A percentile compares a stretch with the other conserved stretches of the same genome.
These are phyloP conservation scores for Cyberlindnera subsufficiens DNA, from an alignment of 805 yeast genomes.

Conservation along the genomic window DNA sequence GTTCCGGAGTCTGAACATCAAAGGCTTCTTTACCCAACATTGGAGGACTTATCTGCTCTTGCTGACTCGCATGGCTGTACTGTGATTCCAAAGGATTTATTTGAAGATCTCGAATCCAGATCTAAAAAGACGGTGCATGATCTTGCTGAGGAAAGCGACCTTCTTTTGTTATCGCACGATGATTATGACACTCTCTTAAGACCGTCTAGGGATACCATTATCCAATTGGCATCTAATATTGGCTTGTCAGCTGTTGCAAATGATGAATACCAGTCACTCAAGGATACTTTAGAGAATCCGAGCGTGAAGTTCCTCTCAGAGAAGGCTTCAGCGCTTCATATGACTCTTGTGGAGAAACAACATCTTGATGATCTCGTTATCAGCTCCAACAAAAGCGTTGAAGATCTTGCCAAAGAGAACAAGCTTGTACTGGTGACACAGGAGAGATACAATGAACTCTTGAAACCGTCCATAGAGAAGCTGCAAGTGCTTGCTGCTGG, in stretches of 20 bases:
- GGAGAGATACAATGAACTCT: conserved; percentile 8
- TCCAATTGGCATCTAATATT: conserved; percentile 4
- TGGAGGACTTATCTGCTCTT: conserved; percentile 2
- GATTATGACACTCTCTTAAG: conserved; percentile 11
- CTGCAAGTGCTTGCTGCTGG: conserved; percentile 5
- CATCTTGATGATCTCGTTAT: conserved; percentile 7
- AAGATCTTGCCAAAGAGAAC: conserved; percentile 23
- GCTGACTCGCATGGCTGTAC: conserved; percentile 7
- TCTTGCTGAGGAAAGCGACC: conserved; percentile 15
- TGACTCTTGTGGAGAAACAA: conserved; percentile 12
- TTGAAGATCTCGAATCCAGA: conserved; percentile 9
- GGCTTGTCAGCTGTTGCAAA: conserved; percentile 9
- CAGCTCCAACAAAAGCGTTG: conserved; percentile 19
- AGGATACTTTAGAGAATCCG: conserved; percentile 7
- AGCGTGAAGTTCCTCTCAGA: conserved; percentile 5
- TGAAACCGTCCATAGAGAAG: conserved; percentile 11
- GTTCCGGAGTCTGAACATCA: conserved; percentile 18
- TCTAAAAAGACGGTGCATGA: conserved; percentile 15
- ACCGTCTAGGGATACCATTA: conserved; percentile 12
- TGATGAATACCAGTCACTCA: conserved; percentile 4
- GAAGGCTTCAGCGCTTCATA: conserved; percentile 9
- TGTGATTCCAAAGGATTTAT: conserved; percentile 4
- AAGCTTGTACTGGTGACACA: conserved; percentile 9
- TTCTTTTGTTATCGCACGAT: conserved; percentile 12
- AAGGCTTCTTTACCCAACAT: conserved; percentile 12